Percentiles rank a stretch among this genome's conserved stretches.
phyloP scores from a whole-genome alignment of 2,329 filamentous ascomycete species.

The Arthrobotrys entomopaga region DNA sequence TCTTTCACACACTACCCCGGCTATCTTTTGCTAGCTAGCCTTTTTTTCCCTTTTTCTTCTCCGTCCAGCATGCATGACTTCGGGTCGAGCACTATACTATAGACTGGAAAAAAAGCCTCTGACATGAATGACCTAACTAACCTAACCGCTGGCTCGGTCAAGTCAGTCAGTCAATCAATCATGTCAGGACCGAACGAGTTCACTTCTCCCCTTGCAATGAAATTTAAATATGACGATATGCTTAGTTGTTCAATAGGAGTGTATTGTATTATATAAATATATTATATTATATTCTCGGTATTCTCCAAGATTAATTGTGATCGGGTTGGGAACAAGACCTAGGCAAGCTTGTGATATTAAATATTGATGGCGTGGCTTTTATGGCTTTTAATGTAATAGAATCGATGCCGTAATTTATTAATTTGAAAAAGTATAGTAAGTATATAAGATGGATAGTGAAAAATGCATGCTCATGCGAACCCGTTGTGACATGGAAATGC shows the following conservation, averaged over 20 bases:
- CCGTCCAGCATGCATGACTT: conserved; percentile 35
- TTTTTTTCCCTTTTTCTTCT: conserved; percentile 20
- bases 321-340: neutral
- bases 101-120: conserved; percentile 28
- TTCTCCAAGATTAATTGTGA: neutral
- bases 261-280: too few relatives aligned
- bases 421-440: too few relatives aligned
- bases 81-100: conserved; percentile 40
- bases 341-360: neutral
- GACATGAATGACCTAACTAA: conserved; percentile 12
- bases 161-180: conserved; percentile 1
- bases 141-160: conserved; percentile 27
- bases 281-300: too few relatives aligned
- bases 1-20: conserved; percentile 5
- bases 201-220: neutral
- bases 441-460: too few relatives aligned
- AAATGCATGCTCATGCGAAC: conserved; percentile 1
- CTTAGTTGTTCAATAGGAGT: too few relatives aligned
- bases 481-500: conserved; percentile 35
- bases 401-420: too few relatives aligned
- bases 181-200: conserved; percentile 5
- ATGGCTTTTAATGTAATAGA: neutral
- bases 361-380: neutral
- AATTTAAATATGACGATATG: too few relatives aligned
- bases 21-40: conserved; percentile 21